Evolutionary conservation across 2,329 filamentous ascomycete genomes (phyloP).

Genomic region (Berkeleyomyces basicola): DNA sequence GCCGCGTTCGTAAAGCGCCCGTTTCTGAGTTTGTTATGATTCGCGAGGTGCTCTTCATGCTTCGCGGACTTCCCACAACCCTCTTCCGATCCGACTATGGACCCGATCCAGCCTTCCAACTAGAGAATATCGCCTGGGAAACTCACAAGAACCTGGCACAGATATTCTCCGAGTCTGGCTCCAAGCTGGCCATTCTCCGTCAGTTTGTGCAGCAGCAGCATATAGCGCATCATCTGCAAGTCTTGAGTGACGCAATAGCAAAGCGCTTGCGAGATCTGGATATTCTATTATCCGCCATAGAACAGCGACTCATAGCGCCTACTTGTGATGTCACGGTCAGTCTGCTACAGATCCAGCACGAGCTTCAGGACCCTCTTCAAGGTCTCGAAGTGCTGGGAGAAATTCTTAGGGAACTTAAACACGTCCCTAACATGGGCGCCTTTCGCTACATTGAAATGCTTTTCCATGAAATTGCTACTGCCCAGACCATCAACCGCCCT

Average conservation of each 20-base stretch:
- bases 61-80: conserved; percentile 59
- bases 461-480: conserved; percentile 50
- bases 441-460: conserved; percentile 68
- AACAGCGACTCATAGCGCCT: conserved; percentile 42
- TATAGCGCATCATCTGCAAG: conserved; percentile 45
- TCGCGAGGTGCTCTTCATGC: conserved; percentile 71
- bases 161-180: conserved; percentile 31
- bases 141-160: conserved; percentile 32
- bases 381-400: conserved; percentile 43
- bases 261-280: conserved; percentile 43
- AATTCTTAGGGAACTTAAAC: conserved; percentile 41
- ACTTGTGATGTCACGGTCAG: conserved; percentile 43
- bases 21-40: conserved; percentile 58
- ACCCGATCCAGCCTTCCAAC: conserved; percentile 27
- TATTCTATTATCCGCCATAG: conserved; percentile 36
- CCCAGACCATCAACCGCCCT: conserved; percentile 52
- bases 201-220: conserved; percentile 28
- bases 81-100: conserved; percentile 39
- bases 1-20: conserved; percentile 24
- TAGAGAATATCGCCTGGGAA: conserved; percentile 32
- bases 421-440: conserved; percentile 31
- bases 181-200: conserved; percentile 30
- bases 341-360: conserved; percentile 42
- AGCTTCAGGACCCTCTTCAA: conserved; percentile 35
- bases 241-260: conserved; percentile 49